phyloP scores from a whole-genome alignment of 257 asterid genomes.

The Echium plantagineum region DNA sequence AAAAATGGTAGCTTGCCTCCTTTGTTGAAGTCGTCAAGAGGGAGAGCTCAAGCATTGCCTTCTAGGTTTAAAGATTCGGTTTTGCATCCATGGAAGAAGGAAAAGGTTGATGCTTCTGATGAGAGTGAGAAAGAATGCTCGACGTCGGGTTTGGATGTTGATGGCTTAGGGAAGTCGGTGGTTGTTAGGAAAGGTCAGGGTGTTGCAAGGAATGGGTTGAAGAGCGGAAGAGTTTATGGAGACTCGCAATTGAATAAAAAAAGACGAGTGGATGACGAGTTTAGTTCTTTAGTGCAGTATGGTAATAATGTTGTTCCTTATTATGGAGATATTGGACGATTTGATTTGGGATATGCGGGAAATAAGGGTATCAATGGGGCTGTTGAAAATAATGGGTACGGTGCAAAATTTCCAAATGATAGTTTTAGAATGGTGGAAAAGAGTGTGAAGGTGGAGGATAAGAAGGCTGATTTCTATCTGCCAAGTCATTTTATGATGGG shows the following conservation, averaged over 20 bases:
- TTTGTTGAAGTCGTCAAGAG: constrained; percentile 61
- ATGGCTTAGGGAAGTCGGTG: constrained; percentile 4
- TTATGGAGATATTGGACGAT: constrained; percentile 2
- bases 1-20: constrained; percentile 31
- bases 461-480: constrained; percentile 39
- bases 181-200: constrained; percentile 4
- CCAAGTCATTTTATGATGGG: constrained; percentile 56
- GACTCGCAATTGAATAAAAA: constrained; percentile 33
- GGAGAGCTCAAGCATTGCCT: constrained; percentile 62
- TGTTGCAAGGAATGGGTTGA: constrained; percentile 28
- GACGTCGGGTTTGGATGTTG: constrained; percentile 17
- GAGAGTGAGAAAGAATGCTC: constrained; percentile 9
- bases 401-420: neutral
- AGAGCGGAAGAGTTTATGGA: constrained; percentile 24
- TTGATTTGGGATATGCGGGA: constrained; percentile 5
- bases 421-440: constrained; percentile 19
- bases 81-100: constrained; percentile 60
- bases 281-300: constrained; percentile 18
- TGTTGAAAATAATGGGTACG: neutral
- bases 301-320: constrained; percentile 8
- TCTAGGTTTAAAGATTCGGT: constrained; percentile 48
- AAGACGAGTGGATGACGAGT: constrained; percentile 15
- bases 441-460: constrained; percentile 24
- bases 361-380: constrained; percentile 4
- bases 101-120: constrained; percentile 21